Evolutionary conservation across 2,329 filamentous ascomycete genomes (phyloP).

Genomic region (Paecilomyces dactylethromorphus): DNA sequence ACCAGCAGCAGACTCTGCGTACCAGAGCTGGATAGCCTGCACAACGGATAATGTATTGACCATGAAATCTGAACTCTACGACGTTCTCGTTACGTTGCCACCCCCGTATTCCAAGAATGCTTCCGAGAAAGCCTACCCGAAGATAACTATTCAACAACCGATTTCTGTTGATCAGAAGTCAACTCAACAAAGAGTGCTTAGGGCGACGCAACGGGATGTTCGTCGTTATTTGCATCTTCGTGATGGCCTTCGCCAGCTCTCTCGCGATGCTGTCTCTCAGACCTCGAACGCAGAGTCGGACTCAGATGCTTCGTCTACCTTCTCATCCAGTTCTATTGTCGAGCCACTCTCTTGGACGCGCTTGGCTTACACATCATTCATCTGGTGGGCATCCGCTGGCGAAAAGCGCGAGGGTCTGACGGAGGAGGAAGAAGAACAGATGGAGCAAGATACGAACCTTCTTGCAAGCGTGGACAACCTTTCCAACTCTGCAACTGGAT

Average conservation of each 20-base stretch:
- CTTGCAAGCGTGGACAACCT: slow-evolving; percentile 29
- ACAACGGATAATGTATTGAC: slow-evolving; percentile 90
- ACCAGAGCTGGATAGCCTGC: slow-evolving; percentile 80
- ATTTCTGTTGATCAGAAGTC: slow-evolving; percentile 46
- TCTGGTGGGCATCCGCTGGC: slow-evolving; percentile 63
- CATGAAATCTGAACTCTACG: slow-evolving; percentile 80
- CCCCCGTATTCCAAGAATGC: slow-evolving; percentile 53
- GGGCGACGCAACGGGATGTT: slow-evolving; percentile 84
- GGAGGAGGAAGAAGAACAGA: slow-evolving; percentile 47
- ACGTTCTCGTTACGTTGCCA: slow-evolving; percentile 80
- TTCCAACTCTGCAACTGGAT: slow-evolving; percentile 17
- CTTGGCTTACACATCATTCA: slow-evolving; percentile 56
- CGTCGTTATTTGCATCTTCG: slow-evolving; percentile 68
- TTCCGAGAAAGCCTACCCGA: slow-evolving; percentile 64
- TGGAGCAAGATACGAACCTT: slow-evolving; percentile 38
- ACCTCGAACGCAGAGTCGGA: slow-evolving; percentile 28
- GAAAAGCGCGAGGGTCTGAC: slow-evolving; percentile 50
- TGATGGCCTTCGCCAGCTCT: slow-evolving; percentile 47
- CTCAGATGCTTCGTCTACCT: slow-evolving; percentile 33
- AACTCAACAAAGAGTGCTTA: slow-evolving; percentile 43
- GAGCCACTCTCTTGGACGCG: slow-evolving; percentile 55
- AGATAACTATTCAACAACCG: slow-evolving; percentile 56
- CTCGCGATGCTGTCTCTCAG: slow-evolving; percentile 14
- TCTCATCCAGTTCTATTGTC: slow-evolving; percentile 40
- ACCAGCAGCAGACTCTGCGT: slow-evolving; percentile 24